Percentiles rank a stretch among this genome's conserved stretches.
phyloP scores from a whole-genome alignment of 768 basidiomycete species.

The Podaxis sp. region DNA sequence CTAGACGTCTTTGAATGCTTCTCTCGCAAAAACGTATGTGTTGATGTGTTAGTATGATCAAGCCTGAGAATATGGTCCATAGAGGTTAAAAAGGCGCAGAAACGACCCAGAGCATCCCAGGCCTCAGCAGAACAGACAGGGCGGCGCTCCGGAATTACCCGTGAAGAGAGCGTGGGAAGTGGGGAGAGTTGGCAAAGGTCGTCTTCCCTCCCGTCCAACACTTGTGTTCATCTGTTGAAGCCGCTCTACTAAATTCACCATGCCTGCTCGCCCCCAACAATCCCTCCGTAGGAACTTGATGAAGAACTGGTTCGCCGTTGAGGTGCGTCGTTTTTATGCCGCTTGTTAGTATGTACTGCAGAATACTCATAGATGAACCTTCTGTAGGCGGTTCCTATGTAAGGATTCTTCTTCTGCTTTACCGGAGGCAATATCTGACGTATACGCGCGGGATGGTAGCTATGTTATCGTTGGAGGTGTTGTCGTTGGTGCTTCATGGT shows the following conservation, averaged over 20 bases:
- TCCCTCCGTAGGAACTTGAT: constrained; percentile 39
- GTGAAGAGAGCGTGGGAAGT: constrained; percentile 29
- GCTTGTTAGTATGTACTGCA: not conserved
- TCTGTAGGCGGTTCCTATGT: constrained; percentile 51
- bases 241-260: constrained; percentile 16
- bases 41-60: not conserved
- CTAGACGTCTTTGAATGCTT: constrained; percentile 20
- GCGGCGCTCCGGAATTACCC: constrained; percentile 32
- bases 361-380: not conserved
- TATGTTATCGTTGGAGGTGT: constrained; percentile 54
- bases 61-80: not conserved
- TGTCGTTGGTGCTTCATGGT: constrained; percentile 62
- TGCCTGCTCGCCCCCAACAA: constrained; percentile 20
- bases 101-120: no score
- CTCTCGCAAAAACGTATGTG: not conserved
- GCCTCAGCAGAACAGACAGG: not conserved
- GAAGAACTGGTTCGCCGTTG: constrained; percentile 74
- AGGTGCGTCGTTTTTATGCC: constrained; percentile 39
- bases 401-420: constrained; percentile 19
- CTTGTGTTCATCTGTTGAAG: constrained; percentile 4
- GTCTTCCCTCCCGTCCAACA: constrained; percentile 3
- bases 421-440: not conserved
- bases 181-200: constrained; percentile 14
- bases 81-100: no score
- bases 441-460: constrained; percentile 20